Evolutionary conservation across 1,139 yeast genomes (phyloP).

Genomic region (Saccharomyces hybrid): DNA sequence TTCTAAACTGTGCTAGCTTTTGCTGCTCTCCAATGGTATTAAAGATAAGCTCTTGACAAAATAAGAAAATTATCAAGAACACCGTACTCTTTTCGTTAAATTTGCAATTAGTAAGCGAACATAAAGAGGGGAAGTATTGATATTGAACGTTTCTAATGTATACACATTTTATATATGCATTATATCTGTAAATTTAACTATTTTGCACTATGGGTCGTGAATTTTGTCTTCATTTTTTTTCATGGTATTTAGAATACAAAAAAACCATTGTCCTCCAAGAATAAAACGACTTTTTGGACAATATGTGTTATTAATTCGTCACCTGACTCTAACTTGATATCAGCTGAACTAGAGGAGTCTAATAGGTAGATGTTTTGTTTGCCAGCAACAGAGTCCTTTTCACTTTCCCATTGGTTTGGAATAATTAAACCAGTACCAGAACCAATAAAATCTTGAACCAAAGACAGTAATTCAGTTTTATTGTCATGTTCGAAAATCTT

Average conservation of each 20-base stretch:
- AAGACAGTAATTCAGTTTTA: constrained; percentile 24
- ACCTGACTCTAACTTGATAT: constrained; percentile 45
- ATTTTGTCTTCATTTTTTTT: background rate
- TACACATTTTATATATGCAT: no score
- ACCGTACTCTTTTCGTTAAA: no score
- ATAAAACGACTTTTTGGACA: constrained; percentile 61
- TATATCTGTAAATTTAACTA: background rate
- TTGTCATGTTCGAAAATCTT: constrained; percentile 43
- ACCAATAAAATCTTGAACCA: constrained; percentile 73
- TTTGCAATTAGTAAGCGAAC: no score
- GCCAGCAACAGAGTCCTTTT: constrained; percentile 38
- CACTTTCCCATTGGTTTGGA: constrained; percentile 35
- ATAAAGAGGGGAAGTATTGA: no score
- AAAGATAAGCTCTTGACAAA: background rate
- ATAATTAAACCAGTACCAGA: constrained; percentile 89
- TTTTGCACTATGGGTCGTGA: background rate
- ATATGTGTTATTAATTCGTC: constrained; percentile 50
- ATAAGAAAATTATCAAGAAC: background rate
- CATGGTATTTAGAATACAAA: constrained; percentile 37
- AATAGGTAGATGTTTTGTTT: constrained; percentile 42
- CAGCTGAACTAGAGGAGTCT: constrained; percentile 42
- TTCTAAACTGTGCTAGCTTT: no score
- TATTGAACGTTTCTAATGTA: no score
- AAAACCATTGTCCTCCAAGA: constrained; percentile 76
- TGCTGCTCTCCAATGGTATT: no score